These are phyloP conservation scores for Casuarina cunninghamiana DNA, from an alignment of 306 rosid species.

Conservation along the genomic window DNA sequence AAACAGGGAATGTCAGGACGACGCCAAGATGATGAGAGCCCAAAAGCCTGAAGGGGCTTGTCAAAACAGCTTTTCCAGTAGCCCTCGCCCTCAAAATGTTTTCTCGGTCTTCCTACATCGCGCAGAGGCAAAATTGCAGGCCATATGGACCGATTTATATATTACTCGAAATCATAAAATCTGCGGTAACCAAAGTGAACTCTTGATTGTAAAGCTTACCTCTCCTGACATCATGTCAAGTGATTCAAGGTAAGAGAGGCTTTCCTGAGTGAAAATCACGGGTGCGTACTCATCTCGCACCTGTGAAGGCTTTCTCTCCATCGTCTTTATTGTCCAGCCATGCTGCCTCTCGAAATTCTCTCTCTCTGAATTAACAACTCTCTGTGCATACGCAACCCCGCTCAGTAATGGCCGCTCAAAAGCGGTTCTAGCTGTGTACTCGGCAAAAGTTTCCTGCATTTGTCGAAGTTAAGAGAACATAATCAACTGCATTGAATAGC, in stretches of 20 bases:
- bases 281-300: conserved; percentile 95
- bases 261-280: conserved; percentile 89
- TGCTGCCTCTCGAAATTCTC: conserved; percentile 74
- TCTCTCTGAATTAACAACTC: conserved; percentile 77
- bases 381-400: conserved; percentile 95
- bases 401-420: conserved; percentile 93
- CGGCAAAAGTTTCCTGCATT: conserved; percentile 89
- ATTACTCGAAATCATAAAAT: background rate
- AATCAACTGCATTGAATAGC: background rate
- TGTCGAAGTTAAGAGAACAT: conserved; percentile 12
- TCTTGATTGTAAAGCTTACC: conserved; percentile 44
- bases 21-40: conserved; percentile 99
- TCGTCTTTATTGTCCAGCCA: conserved; percentile 91
- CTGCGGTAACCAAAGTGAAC: conserved; percentile 14
- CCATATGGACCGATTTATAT: conserved; percentile 12
- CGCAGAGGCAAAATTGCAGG: conserved; percentile 13
- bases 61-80: conserved; percentile 94
- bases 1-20: conserved; percentile 96
- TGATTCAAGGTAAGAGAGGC: conserved; percentile 83
- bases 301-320: conserved; percentile 78
- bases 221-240: conserved; percentile 99
- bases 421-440: conserved; percentile 91
- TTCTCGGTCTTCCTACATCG: conserved; percentile 86
- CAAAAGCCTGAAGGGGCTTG: conserved; percentile 90
- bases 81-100: conserved; percentile 97